Base-by-base conservation (phyloP, 805 yeast species). In the Gaillardinia entomophila region DNA sequence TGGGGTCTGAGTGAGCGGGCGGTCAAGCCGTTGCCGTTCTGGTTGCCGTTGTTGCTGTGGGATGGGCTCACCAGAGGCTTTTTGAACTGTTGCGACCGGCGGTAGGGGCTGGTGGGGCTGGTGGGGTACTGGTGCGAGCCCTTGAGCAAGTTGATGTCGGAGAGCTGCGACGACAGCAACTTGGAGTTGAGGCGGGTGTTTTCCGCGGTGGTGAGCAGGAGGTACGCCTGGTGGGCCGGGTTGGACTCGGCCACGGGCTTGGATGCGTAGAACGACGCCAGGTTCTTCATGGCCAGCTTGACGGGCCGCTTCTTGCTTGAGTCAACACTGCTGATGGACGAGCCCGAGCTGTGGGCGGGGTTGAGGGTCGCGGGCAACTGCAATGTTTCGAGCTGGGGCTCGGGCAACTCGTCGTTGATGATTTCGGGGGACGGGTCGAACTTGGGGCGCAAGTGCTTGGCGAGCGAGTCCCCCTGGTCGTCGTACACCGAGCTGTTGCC, bases 121-220 rank as follows among this genome's bases (percentile, higher is more conserved):
- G 36, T 32, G 34, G 51, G 28, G 27, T 37, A 27, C 26, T 28
- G 41, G 27, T 28, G 39, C 38, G 37, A 32, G 16, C 40, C 19
- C 36, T 38, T 29, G 39, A 29, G 10, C 26, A 40, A 12, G 18
- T 38, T 36, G 16, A 38, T 16, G n/a, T 56, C 62, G 17, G 34
- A 38, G 40, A 68, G 56, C 31, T 66, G 60, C 4, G 65, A 42
- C 0, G 71, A 45, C 5, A 78, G 68, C 48, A 76, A 51, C 38
- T 72, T 71, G 1, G 90, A 82, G 55, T 83, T 83, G 35, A 81
- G 50, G 37, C 88, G 67, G 0, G 92, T 83, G 52, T 83, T 83
- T 48, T 82, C 88, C 1, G 89, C 89, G 0, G 92, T 83, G 1
- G 89, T 71, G 33, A 80, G 55, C 0, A 85, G 77, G 27, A 81